Base-by-base conservation (phyloP, 192 early-diverging fungal species). In the Dimargaris xerosporica region DNA sequence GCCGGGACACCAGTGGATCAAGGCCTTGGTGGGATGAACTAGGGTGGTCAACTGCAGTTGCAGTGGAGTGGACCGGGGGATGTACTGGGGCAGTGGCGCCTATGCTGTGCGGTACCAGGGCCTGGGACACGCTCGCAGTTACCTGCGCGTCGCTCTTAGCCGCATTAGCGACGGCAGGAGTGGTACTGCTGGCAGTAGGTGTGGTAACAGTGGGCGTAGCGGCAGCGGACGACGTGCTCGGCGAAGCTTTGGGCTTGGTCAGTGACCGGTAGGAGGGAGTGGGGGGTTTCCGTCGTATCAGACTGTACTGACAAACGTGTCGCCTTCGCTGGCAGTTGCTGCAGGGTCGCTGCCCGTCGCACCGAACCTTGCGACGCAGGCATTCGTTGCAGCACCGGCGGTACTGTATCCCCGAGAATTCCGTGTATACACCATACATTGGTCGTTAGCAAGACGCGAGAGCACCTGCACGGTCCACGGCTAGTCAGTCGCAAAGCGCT, bases 381-480 rank as follows among this genome's bases (percentile, higher is more conserved):
- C 52, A 54, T 21, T 54, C 52, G 52, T 54, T 54, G 26, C 52
- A 54, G 23, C 52, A 54, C 11, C 52, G 52, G 17, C 52, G 52
- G 26, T 15, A 54, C 26, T 54, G 52, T 10, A 54, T 54, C 17
- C 52, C 52, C n/a, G 52, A 54, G 52, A 54, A 54, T 25, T 54
- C 52, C 11, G 52, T 54, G 21, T 23, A 54, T 11, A 54, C 52
- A 11, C 52, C 52, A 21, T 54, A 54, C 52, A 54, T 54, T n/a
- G n/a, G n/a, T n/a, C n/a, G n/a, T n/a, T n/a, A n/a, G n/a, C n/a
- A n/a, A n/a, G n/a, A n/a, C n/a, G n/a, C n/a, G n/a, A n/a, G n/a
- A n/a, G n/a, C n/a, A n/a, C n/a, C n/a, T n/a, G n/a, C n/a, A n/a
- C n/a, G n/a, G n/a, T n/a, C n/a, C n/a, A n/a, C n/a, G n/a, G n/a